A percentile compares a stretch with the other conserved stretches of the same genome.
Evolutionary conservation across 2,329 filamentous ascomycete species (phyloP).

Genomic region (Colletotrichum truncatum): DNA sequence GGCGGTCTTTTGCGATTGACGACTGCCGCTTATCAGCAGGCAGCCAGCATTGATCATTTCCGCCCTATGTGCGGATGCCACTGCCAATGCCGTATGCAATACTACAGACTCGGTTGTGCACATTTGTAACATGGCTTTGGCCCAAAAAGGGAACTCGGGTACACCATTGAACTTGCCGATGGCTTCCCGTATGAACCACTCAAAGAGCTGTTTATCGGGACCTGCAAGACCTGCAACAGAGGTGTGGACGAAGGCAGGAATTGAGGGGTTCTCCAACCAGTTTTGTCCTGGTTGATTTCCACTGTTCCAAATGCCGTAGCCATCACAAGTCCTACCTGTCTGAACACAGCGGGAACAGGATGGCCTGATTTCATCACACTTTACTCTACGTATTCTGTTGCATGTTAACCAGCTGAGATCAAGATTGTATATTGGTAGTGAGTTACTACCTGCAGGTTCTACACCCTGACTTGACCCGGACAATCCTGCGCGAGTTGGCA

Average conservation of each 20-base stretch:
- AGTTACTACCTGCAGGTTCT: neutral
- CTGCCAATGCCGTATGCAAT: constrained; percentile 48
- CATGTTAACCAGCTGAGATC: neutral
- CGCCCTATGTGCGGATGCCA: constrained; percentile 45
- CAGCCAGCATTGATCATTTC: constrained; percentile 25
- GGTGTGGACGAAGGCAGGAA: neutral
- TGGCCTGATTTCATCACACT: constrained; percentile 36
- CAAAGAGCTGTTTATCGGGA: constrained; percentile 39
- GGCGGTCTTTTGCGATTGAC: neutral
- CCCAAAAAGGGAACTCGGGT: constrained; percentile 49
- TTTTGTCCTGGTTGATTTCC: neutral
- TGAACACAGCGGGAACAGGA: constrained; percentile 33
- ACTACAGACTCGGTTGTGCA: constrained; percentile 47
- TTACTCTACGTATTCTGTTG: constrained; percentile 34
- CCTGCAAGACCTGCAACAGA: neutral
- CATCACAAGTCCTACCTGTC: constrained; percentile 35
- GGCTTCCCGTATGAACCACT: constrained; percentile 54
- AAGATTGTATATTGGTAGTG: neutral
- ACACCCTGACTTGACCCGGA: neutral
- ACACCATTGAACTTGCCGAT: constrained; percentile 45
- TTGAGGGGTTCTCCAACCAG: neutral
- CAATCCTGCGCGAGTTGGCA: neutral
- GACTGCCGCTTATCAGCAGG: no score
- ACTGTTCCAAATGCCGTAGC: constrained; percentile 35
- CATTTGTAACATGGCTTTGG: constrained; percentile 45